Conservation (phyloP, 2,329 filamentous ascomycete genomes). For the Botrytis medusae region DNA sequence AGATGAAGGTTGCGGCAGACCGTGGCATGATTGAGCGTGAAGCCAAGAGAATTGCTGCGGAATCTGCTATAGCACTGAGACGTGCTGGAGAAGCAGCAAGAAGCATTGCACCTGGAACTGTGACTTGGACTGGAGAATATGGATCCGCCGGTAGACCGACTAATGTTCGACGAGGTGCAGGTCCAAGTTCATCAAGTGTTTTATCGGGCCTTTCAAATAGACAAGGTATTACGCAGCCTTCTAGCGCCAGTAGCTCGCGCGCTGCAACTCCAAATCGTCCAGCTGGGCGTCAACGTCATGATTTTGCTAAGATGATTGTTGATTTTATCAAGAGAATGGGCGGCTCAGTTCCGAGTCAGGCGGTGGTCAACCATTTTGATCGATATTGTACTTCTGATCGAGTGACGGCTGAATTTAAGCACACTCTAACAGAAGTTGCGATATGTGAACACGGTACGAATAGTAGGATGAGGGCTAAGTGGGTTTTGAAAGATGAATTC, state of each 20-base stretch:
- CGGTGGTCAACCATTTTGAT: constrained; percentile 88
- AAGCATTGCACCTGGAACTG: constrained; percentile 74
- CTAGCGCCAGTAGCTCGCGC: constrained; percentile 48
- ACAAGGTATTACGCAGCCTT: constrained; percentile 44
- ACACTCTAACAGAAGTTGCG: constrained; percentile 75
- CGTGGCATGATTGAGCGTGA: constrained; percentile 77
- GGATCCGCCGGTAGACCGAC: constrained; percentile 72
- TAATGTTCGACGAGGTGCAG: constrained; percentile 48
- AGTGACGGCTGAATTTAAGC: constrained; percentile 77
- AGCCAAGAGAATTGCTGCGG: constrained; percentile 73
- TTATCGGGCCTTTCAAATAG: constrained; percentile 58
- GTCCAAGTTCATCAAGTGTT: constrained; percentile 55
- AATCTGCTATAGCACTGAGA: constrained; percentile 74
- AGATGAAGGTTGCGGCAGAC: constrained; percentile 70
- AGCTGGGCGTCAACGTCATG: constrained; percentile 48
- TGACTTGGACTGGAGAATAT: constrained; percentile 89
- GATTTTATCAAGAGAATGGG: constrained; percentile 77
- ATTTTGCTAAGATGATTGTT: constrained; percentile 72
- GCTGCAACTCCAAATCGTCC: constrained; percentile 47
- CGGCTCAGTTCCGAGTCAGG: constrained; percentile 76
- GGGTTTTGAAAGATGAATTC: constrained; percentile 40
- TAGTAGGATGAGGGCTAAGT: constrained; percentile 37
- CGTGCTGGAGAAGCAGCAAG: constrained; percentile 71
- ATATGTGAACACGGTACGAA: constrained; percentile 52
- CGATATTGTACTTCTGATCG: constrained; percentile 68